Percentiles rank a stretch among this genome's conserved stretches.
phyloP scores from a whole-genome alignment of 805 yeast species.

The fission yeast (Schizosaccharomyces pombe) region DNA sequence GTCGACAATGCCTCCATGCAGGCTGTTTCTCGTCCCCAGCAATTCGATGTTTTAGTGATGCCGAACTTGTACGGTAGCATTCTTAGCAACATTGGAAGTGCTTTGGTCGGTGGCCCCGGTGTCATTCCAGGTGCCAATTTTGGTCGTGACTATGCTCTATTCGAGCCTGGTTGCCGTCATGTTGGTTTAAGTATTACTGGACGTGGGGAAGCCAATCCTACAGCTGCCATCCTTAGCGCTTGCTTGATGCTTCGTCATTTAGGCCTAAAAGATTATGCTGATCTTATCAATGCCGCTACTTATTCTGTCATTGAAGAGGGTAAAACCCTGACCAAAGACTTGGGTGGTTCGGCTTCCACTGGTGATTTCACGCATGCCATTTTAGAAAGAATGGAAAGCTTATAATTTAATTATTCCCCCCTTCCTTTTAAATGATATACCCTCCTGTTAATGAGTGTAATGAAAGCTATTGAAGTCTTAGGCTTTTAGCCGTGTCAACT shows the following conservation, averaged over 20 bases:
- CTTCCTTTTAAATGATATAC: background rate
- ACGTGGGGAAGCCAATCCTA: conserved; percentile 87
- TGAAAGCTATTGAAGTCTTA: too few relatives aligned
- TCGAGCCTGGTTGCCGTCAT: conserved; percentile 98
- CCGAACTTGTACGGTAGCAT: conserved; percentile 97
- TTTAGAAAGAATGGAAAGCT: conserved; percentile 35
- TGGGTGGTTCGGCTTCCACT: conserved; percentile 75
- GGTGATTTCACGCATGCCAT: conserved; percentile 88
- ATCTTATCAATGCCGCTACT: conserved; percentile 70
- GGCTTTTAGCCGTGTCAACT: too few relatives aligned
- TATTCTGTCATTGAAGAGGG: conserved; percentile 79
- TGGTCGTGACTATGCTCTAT: conserved; percentile 91
- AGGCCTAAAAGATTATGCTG: conserved; percentile 66
- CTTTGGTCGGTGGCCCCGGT: conserved; percentile 93
- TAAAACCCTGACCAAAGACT: conserved; percentile 60
- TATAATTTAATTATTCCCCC: background rate
- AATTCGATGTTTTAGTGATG: conserved; percentile 90
- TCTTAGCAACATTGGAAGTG: conserved; percentile 94
- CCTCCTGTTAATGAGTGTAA: too few relatives aligned
- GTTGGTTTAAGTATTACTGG: conserved; percentile 94
- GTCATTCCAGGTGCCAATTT: conserved; percentile 95
- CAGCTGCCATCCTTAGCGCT: conserved; percentile 85
- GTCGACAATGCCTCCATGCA: conserved; percentile 99
- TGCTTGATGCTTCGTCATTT: conserved; percentile 84
- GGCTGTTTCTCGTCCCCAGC: conserved; percentile 94